Conservation (phyloP, 306 rosid genomes). For the Cucurbita maxima region DNA sequence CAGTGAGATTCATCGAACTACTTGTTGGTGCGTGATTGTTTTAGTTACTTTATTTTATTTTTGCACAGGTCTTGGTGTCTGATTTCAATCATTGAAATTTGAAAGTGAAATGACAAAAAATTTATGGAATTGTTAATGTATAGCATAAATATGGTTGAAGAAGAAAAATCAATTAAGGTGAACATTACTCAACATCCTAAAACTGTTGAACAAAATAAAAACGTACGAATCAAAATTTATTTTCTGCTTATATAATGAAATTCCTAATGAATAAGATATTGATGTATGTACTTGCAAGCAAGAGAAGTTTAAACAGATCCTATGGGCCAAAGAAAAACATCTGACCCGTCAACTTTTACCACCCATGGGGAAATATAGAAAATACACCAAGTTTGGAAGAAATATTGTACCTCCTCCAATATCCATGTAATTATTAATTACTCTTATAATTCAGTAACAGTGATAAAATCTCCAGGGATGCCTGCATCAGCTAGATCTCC, state of each 20-base stretch:
- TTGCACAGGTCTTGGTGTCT: background rate
- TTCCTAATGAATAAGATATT: background rate
- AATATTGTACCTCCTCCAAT: slow-evolving; percentile 73
- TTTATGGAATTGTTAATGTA: background rate
- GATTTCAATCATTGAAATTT: background rate
- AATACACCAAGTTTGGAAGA: slow-evolving; percentile 2
- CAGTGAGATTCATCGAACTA: background rate
- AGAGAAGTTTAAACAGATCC: background rate
- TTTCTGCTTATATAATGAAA: background rate
- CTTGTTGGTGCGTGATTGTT: background rate
- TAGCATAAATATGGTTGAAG: background rate
- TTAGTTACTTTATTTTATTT: no score
- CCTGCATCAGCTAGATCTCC: slow-evolving; percentile 90
- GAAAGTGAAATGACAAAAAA: background rate
- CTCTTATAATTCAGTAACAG: slow-evolving; percentile 77
- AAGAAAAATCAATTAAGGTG: background rate
- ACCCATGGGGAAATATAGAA: slow-evolving; percentile 1
- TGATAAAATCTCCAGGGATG: slow-evolving; percentile 95
- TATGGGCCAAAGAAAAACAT: background rate
- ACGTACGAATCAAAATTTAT: background rate
- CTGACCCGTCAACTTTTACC: background rate
- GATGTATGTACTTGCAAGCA: background rate
- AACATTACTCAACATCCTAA: background rate
- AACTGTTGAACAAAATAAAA: background rate
- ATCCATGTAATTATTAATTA: slow-evolving; percentile 87